These are phyloP conservation scores for Laguncularia racemosa DNA, from an alignment of 345 rosid genomes.

Conservation along the genomic window DNA sequence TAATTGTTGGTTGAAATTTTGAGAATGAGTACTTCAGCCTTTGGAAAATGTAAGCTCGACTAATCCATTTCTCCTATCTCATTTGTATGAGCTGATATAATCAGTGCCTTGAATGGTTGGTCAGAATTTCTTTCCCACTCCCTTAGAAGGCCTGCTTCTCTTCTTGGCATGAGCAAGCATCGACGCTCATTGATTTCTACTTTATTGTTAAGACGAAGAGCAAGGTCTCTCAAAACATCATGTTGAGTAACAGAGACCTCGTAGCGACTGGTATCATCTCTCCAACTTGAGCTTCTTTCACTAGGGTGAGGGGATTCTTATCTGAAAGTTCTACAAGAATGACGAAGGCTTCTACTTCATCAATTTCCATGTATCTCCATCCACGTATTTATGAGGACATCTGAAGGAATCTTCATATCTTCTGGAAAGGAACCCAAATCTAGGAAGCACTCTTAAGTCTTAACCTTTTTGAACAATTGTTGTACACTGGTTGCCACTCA, in stretches of 20 bases:
- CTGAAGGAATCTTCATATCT: constrained; percentile 79
- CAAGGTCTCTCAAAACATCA: too few relatives aligned
- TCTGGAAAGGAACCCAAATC: too few relatives aligned
- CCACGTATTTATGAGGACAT: constrained; percentile 85
- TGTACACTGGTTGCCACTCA: too few relatives aligned
- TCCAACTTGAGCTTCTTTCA: constrained; percentile 77
- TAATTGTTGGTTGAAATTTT: constrained; percentile 56
- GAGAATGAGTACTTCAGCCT: constrained; percentile 75
- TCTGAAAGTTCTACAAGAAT: constrained; percentile 65
- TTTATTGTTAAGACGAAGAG: too few relatives aligned
- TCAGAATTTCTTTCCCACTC: too few relatives aligned
- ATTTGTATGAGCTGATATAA: constrained; percentile 81
- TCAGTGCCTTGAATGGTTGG: constrained; percentile 51
- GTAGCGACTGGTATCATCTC: too few relatives aligned
- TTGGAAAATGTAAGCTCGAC: constrained; percentile 71
- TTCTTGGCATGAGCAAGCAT: too few relatives aligned
- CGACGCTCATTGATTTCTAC: too few relatives aligned
- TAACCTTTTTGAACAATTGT: too few relatives aligned
- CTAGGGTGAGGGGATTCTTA: constrained; percentile 74
- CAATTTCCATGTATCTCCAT: constrained; percentile 56
- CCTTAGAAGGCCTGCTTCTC: too few relatives aligned
- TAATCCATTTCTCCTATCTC: constrained; percentile 83
- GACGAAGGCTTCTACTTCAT: too few relatives aligned
- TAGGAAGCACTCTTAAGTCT: constrained; percentile 68
- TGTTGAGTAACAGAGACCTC: too few relatives aligned